Percentiles rank a stretch among this genome's conserved stretches.
phyloP scores from a whole-genome alignment of 106 monocot species.

The Platanthera guangdongensis region DNA sequence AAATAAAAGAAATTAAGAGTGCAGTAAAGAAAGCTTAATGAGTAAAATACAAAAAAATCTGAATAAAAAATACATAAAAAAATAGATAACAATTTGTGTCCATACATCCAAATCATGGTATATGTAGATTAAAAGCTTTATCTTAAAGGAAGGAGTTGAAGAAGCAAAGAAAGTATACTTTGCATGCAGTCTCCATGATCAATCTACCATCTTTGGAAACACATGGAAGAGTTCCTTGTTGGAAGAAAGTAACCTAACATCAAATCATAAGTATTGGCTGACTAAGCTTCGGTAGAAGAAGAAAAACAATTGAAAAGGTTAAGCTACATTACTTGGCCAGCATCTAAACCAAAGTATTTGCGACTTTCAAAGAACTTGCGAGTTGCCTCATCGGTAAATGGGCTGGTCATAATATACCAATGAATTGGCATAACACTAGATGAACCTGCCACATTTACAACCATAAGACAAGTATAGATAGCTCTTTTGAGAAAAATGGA shows the following conservation, averaged over 20 bases:
- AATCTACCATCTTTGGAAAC: constrained; percentile 89
- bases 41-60: not conserved
- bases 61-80: not conserved
- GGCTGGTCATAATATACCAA: constrained; percentile 99
- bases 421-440: constrained; percentile 55
- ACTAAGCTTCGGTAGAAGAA: not conserved
- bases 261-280: constrained; percentile 13
- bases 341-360: constrained; percentile 91
- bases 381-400: constrained; percentile 88
- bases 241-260: constrained; percentile 84
- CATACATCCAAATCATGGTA: not conserved
- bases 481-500: too few relatives aligned
- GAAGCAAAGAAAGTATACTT: constrained; percentile 34
- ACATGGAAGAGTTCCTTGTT: constrained; percentile 98
- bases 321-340: constrained; percentile 62
- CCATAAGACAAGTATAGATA: constrained; percentile 1
- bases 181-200: constrained; percentile 83
- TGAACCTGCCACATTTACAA: constrained; percentile 19
- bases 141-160: not conserved
- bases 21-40: not conserved
- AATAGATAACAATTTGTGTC: not conserved
- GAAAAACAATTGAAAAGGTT: not conserved
- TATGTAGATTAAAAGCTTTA: not conserved
- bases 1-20: not conserved
- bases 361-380: constrained; percentile 87